These are phyloP conservation scores for Gynostemma pentaphyllum DNA, from an alignment of 306 rosid genomes.

Conservation along the genomic window DNA sequence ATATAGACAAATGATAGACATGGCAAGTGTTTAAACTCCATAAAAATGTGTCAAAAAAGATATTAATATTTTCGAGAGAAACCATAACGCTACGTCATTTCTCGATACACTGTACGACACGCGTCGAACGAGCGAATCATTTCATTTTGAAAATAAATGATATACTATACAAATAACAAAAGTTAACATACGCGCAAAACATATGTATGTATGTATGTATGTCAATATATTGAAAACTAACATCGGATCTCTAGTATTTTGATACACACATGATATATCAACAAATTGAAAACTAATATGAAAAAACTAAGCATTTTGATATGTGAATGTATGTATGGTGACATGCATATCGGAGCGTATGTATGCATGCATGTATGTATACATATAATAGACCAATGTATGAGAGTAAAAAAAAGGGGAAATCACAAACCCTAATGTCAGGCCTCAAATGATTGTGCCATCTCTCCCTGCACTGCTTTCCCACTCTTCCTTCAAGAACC, in stretches of 20 bases:
- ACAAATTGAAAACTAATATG: too few relatives aligned
- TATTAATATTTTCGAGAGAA: not conserved
- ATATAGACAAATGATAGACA: constrained; percentile 11
- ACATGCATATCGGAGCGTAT: too few relatives aligned
- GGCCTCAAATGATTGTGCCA: constrained; percentile 77
- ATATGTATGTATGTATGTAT: not conserved
- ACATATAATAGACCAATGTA: not conserved
- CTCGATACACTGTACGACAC: not conserved
- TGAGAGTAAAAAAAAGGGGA: not conserved
- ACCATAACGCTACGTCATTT: not conserved
- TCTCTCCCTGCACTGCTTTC: constrained; percentile 74
- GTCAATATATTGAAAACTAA: not conserved
- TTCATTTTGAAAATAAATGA: not conserved
- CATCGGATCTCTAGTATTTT: too few relatives aligned
- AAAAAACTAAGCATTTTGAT: too few relatives aligned
- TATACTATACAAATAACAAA: constrained; percentile 16
- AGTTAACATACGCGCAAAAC: constrained; percentile 5
- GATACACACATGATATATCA: too few relatives aligned
- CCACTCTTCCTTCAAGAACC: constrained; percentile 34
- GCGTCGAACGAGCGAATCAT: not conserved
- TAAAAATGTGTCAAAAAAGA: not conserved
- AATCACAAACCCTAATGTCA: constrained; percentile 41
- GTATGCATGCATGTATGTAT: not conserved
- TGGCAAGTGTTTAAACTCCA: not conserved
- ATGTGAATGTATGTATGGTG: too few relatives aligned